Percentiles rank a stretch among this genome's conserved stretches.
Evolutionary conservation across 352 stramenopile species (phyloP).

Genomic region (Phytophthora pseudosyringae): DNA sequence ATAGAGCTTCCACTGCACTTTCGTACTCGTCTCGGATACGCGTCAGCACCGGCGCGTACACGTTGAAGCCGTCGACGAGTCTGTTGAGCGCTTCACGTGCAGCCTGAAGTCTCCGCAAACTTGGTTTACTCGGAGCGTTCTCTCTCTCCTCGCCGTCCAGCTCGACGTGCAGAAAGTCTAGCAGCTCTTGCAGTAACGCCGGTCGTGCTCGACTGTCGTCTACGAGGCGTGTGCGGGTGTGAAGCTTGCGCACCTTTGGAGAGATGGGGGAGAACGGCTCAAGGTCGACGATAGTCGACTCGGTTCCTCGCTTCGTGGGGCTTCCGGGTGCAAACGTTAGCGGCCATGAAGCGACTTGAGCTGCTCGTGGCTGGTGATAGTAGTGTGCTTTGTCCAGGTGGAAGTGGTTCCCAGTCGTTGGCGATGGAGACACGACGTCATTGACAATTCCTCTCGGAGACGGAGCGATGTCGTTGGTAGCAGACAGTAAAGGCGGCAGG

Average conservation of each 20-base stretch:
- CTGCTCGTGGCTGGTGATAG: constrained; percentile 17
- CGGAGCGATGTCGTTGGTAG: constrained; percentile 5
- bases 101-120: constrained; percentile 58
- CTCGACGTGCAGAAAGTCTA: constrained; percentile 42
- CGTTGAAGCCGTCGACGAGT: constrained; percentile 64
- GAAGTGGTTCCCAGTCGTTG: constrained; percentile 7
- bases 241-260: constrained; percentile 31
- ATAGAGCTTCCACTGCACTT: constrained; percentile 35
- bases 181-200: constrained; percentile 52
- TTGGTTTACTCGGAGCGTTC: constrained; percentile 12
- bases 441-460: constrained; percentile 16
- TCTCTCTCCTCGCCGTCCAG: constrained; percentile 25
- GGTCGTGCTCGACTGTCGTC: constrained; percentile 45
- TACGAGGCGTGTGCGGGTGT: constrained; percentile 30
- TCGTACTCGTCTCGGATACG: constrained; percentile 77
- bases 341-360: constrained; percentile 52
- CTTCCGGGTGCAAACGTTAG: constrained; percentile 34
- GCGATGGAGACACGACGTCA: constrained; percentile 1
- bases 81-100: constrained; percentile 60
- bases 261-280: constrained; percentile 35
- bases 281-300: constrained; percentile 17
- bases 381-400: constrained; percentile 31
- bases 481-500: constrained; percentile 25
- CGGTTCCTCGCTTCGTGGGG: constrained; percentile 6
- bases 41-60: constrained; percentile 70